Evolutionary conservation across 306 rosid species (phyloP).

Genomic region (Mucuna pruriens): DNA sequence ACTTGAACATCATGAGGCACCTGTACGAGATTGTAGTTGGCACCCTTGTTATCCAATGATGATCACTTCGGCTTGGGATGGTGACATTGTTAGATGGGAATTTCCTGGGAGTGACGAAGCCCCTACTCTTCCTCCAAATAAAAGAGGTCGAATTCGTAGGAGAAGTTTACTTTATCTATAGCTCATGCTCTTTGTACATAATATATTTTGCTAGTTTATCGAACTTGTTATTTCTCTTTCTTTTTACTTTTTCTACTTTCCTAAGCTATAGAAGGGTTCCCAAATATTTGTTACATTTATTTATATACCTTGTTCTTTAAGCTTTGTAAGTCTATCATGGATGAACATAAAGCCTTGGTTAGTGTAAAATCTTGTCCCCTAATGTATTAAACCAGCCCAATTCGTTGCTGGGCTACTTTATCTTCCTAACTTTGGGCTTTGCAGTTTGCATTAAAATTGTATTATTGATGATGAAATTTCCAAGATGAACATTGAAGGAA

Average conservation of each 20-base stretch:
- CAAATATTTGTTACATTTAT: conserved; percentile 14
- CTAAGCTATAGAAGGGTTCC: conserved; percentile 13
- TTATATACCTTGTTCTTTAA: conserved; percentile 21
- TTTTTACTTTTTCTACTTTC: not conserved
- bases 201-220: conserved; percentile 16
- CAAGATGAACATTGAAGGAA: not conserved
- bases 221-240: conserved; percentile 2
- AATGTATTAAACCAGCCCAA: not conserved
- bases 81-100: conserved; percentile 63
- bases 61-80: conserved; percentile 61
- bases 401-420: not conserved
- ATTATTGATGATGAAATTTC: not conserved
- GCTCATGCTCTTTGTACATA: conserved; percentile 28
- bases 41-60: conserved; percentile 58
- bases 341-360: conserved; percentile 13
- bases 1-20: conserved; percentile 58
- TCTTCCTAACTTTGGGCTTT: not conserved
- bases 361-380: not conserved
- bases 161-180: conserved; percentile 38
- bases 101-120: conserved; percentile 49
- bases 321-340: conserved; percentile 9
- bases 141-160: conserved; percentile 30
- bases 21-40: conserved; percentile 66
- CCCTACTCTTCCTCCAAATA: conserved; percentile 31
- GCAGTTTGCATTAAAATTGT: not conserved